phyloP scores from a whole-genome alignment of 129 eudicot species.

The Pittosporum tobira region DNA sequence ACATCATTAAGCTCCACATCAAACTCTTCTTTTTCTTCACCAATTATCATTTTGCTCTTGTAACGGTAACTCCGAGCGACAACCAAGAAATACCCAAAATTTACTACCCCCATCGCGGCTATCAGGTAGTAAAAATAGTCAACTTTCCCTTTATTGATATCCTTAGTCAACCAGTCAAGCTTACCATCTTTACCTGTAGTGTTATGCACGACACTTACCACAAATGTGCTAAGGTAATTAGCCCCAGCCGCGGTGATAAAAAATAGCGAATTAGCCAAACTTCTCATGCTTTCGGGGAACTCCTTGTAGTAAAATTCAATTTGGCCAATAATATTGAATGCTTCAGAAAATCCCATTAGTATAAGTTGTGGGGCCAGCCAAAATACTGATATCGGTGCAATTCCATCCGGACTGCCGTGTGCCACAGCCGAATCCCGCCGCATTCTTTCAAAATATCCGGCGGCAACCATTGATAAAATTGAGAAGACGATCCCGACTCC shows the following conservation, averaged over 20 bases:
- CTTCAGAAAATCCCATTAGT: slow-evolving; percentile 76
- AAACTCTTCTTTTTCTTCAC: slow-evolving; percentile 15
- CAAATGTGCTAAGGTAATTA: slow-evolving; percentile 43
- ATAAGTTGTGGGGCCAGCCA: slow-evolving; percentile 92
- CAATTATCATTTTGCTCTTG: slow-evolving; percentile 30
- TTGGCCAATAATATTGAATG: slow-evolving; percentile 66
- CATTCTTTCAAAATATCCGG: slow-evolving; percentile 57
- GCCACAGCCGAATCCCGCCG: slow-evolving; percentile 43
- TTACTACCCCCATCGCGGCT: slow-evolving; percentile 58
- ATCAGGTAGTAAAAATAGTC: slow-evolving; percentile 65
- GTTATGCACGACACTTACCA: slow-evolving; percentile 48
- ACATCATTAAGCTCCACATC: slow-evolving; percentile 55
- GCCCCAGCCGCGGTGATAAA: slow-evolving; percentile 48
- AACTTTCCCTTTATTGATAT: slow-evolving; percentile 48
- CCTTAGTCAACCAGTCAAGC: slow-evolving; percentile 65
- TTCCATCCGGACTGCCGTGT: slow-evolving; percentile 26
- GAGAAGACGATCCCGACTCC: slow-evolving; percentile 69
- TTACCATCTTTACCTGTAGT: slow-evolving; percentile 41
- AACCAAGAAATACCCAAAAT: slow-evolving; percentile 47
- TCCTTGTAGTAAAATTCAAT: slow-evolving; percentile 83
- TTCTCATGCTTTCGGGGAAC: slow-evolving; percentile 78
- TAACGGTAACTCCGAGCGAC: slow-evolving; percentile 48
- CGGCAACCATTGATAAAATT: slow-evolving; percentile 56
- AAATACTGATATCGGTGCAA: slow-evolving; percentile 55
- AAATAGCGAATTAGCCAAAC: slow-evolving; percentile 59